Evolutionary conservation across 2,329 filamentous ascomycete species (phyloP).

Genomic region (Sclerotinia trifoliorum): DNA sequence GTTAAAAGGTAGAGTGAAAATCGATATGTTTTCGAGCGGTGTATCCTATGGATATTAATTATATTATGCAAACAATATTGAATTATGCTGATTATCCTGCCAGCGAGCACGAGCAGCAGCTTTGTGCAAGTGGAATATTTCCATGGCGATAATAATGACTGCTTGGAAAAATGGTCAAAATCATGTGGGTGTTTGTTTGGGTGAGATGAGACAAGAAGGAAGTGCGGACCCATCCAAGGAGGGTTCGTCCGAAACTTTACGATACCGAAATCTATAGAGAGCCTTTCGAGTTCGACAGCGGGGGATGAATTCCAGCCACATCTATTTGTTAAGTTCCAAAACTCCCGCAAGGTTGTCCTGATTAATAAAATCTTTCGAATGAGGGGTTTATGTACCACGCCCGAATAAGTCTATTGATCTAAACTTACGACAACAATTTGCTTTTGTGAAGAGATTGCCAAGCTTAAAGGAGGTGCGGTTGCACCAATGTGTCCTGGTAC

Average conservation of each 20-base stretch:
- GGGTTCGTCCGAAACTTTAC: slow-evolving; percentile 20
- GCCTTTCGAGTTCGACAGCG: slow-evolving; percentile 11
- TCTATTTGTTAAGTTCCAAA: slow-evolving; percentile 15
- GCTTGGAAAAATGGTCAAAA: neutral
- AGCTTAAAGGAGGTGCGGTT: neutral
- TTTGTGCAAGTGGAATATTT: neutral
- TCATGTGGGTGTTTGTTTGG: slow-evolving; percentile 2
- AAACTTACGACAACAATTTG: neutral
- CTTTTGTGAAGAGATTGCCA: slow-evolving; percentile 7
- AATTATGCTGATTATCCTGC: slow-evolving; percentile 13
- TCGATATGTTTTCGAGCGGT: neutral
- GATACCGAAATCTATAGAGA: slow-evolving; percentile 11
- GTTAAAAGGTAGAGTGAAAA: slow-evolving; percentile 1
- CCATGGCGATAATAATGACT: slow-evolving; percentile 15
- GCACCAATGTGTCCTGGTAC: slow-evolving; percentile 7
- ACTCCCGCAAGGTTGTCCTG: slow-evolving; percentile 8
- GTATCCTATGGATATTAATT: slow-evolving; percentile 13
- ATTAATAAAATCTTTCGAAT: slow-evolving; percentile 3
- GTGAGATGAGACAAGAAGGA: slow-evolving; percentile 6
- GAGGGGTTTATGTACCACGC: slow-evolving; percentile 14
- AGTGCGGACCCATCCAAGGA: neutral
- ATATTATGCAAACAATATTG: slow-evolving; percentile 19
- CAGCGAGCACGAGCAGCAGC: slow-evolving; percentile 7
- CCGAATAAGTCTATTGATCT: slow-evolving; percentile 8
- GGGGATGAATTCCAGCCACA: slow-evolving; percentile 3